Conservation (phyloP, 2,329 filamentous ascomycete genomes). For the Botrytis porri region DNA sequence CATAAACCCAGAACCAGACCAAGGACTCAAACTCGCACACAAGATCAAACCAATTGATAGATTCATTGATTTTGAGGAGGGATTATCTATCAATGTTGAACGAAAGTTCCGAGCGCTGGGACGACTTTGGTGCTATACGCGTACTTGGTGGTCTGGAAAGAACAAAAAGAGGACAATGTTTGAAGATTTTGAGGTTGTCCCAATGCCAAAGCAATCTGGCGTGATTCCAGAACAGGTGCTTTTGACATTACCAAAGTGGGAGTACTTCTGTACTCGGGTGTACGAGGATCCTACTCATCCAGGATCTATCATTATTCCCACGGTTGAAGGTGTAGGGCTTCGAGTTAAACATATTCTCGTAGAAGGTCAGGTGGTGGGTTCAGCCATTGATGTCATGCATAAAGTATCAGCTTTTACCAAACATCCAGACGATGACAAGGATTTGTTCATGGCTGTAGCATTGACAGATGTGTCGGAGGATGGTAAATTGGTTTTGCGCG, state of each 20-base stretch:
- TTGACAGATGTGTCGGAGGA: conserved; percentile 10
- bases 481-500: conserved; percentile 4
- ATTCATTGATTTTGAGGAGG: conserved; percentile 58
- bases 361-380: conserved; percentile 22
- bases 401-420: conserved; percentile 2
- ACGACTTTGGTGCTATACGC: conserved; percentile 57
- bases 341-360: conserved; percentile 25
- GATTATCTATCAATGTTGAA: conserved; percentile 53
- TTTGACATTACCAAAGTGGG: not conserved
- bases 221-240: conserved; percentile 2
- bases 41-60: conserved; percentile 68
- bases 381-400: conserved; percentile 21
- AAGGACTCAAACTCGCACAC: conserved; percentile 54
- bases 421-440: not conserved
- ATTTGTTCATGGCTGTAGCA: conserved; percentile 2
- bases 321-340: conserved; percentile 5
- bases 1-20: conserved; percentile 51
- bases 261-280: conserved; percentile 19
- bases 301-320: conserved; percentile 23
- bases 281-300: conserved; percentile 21
- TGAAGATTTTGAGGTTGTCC: conserved; percentile 26
- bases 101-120: conserved; percentile 60
- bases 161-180: conserved; percentile 31
- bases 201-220: conserved; percentile 6
- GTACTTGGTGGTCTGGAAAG: conserved; percentile 29